A percentile compares a stretch with the other conserved stretches of the same genome.
phyloP scores from a whole-genome alignment of 106 monocot genomes.

The Acorus gramineus region DNA sequence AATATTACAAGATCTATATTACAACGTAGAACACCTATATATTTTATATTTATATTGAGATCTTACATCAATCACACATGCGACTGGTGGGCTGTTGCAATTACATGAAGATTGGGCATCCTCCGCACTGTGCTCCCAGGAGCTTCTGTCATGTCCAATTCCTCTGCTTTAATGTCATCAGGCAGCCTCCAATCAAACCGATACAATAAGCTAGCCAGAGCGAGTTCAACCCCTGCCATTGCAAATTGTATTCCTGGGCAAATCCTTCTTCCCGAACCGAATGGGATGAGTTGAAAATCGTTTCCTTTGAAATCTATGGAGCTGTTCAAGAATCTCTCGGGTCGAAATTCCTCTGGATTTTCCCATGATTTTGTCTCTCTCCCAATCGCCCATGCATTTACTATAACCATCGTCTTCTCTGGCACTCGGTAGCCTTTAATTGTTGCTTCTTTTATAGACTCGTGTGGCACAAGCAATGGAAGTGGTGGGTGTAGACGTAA shows the following conservation, averaged over 20 bases:
- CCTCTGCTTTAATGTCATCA: background rate
- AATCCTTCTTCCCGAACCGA: conserved; percentile 9
- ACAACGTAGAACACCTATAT: no score
- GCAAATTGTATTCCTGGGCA: conserved; percentile 10
- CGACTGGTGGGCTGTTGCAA: no score
- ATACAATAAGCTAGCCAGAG: conserved; percentile 4
- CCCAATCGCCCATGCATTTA: conserved; percentile 8
- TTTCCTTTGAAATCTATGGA: background rate
- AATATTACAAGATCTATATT: no score
- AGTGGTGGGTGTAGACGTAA: background rate
- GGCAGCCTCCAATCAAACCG: conserved; percentile 9
- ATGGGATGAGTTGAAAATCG: conserved; percentile 4
- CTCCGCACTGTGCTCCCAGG: no score
- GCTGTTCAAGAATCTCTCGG: conserved; percentile 7
- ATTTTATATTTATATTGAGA: no score
- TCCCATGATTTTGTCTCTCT: conserved; percentile 5
- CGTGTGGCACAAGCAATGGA: conserved; percentile 4
- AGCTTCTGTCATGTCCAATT: background rate
- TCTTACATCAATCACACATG: no score
- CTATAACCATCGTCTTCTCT: background rate
- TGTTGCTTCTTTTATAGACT: background rate
- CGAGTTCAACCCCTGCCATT: background rate
- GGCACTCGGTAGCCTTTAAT: conserved; percentile 2
- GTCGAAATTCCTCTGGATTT: conserved; percentile 2
- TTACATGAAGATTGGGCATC: no score